A percentile compares a stretch with the other conserved stretches of the same genome.
Evolutionary conservation across 768 basidiomycete genomes (phyloP).

Genomic region (Lactifluus volemus): DNA sequence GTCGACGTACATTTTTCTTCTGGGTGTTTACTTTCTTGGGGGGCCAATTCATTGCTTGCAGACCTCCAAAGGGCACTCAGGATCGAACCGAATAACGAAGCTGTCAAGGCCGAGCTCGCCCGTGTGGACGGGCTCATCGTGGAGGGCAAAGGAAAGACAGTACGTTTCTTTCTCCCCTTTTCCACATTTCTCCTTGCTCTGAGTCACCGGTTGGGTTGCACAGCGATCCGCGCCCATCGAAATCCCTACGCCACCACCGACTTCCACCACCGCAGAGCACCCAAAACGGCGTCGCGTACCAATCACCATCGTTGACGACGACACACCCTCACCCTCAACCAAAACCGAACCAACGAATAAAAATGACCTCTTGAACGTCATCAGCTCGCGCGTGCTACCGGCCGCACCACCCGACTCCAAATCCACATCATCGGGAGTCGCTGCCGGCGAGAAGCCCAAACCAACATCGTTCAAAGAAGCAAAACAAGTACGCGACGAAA

Average conservation of each 20-base stretch:
- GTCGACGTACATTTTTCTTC: not conserved
- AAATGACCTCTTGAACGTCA: constrained; percentile 16
- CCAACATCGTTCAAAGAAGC: constrained; percentile 45
- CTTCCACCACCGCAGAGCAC: not conserved
- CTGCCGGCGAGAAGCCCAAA: constrained; percentile 17
- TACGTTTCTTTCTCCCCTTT: not conserved
- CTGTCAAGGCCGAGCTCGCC: constrained; percentile 54
- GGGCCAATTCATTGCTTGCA: constrained; percentile 24
- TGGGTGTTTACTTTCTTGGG: not conserved
- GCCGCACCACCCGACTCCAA: constrained; percentile 7
- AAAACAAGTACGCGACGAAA: constrained; percentile 44
- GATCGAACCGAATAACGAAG: constrained; percentile 55
- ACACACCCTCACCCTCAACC: constrained; percentile 9
- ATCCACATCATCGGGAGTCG: constrained; percentile 7
- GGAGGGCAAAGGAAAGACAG: constrained; percentile 28
- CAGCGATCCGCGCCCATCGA: constrained; percentile 26
- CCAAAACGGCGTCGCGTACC: constrained; percentile 50
- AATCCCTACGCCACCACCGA: constrained; percentile 14
- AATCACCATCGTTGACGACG: constrained; percentile 46
- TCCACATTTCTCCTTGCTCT: not conserved
- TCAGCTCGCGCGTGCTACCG: constrained; percentile 13
- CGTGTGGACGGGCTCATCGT: constrained; percentile 38
- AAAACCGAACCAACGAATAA: not conserved
- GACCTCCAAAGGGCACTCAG: constrained; percentile 53
- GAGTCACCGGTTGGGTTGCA: not conserved